Conservation (phyloP, 2,329 filamentous ascomycete genomes). For the Periconia sp. region DNA sequence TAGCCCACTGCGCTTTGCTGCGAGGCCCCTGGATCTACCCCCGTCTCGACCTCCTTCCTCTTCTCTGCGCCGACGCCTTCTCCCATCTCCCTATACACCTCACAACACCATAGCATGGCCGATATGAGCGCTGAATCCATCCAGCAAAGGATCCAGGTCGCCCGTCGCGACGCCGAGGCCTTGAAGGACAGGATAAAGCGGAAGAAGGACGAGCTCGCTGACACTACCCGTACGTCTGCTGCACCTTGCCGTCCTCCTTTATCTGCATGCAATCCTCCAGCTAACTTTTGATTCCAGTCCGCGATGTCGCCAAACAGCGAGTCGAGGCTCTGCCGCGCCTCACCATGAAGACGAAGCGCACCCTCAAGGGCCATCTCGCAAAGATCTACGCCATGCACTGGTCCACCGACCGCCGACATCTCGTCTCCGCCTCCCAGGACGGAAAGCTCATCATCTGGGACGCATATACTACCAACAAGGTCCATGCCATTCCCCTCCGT, state of each 20-base stretch:
- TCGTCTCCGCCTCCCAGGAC: slow-evolving; percentile 97
- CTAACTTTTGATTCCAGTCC: slow-evolving; percentile 61
- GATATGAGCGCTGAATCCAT: slow-evolving; percentile 55
- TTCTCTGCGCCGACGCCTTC: slow-evolving; percentile 11
- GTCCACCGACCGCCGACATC: slow-evolving; percentile 95
- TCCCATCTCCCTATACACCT: slow-evolving; percentile 11
- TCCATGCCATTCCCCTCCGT: slow-evolving; percentile 94
- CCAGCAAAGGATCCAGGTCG: slow-evolving; percentile 79
- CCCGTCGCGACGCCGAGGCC: slow-evolving; percentile 94
- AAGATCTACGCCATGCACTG: slow-evolving; percentile 99
- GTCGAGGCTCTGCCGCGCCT: slow-evolving; percentile 91
- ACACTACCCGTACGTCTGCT: slow-evolving; percentile 82
- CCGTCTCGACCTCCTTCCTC: slow-evolving; percentile 3
- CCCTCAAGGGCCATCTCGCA: slow-evolving; percentile 93
- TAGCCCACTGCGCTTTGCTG: slow-evolving; percentile 21
- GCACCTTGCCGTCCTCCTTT: slow-evolving; percentile 2
- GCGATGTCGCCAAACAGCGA: slow-evolving; percentile 87
- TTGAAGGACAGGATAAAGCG: slow-evolving; percentile 99
- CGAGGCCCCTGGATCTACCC: slow-evolving; percentile 32
- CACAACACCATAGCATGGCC: slow-evolving; percentile 41
- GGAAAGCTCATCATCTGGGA: slow-evolving; percentile 99
- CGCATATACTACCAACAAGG: slow-evolving; percentile 99
- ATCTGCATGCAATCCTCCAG: slow-evolving; percentile 5
- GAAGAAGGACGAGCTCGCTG: slow-evolving; percentile 99
- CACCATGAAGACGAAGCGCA: slow-evolving; percentile 96